Conservation (phyloP, 2,329 filamentous ascomycete genomes). For the Dryadomyces sulphureus region DNA sequence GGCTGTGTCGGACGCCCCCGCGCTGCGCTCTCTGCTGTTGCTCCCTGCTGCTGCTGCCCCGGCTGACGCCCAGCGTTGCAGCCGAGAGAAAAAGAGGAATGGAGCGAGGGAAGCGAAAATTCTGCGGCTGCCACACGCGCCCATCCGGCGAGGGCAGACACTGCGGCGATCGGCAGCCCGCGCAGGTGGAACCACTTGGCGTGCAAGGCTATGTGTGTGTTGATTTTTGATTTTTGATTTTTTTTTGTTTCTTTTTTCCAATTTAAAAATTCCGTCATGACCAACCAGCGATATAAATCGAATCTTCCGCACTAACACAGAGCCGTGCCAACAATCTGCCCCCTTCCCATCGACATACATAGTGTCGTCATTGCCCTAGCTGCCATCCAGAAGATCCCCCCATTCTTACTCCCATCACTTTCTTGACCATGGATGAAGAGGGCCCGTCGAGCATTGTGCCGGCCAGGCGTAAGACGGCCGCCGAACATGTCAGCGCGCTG, state of each 20-base stretch:
- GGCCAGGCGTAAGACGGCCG: slow-evolving; percentile 15
- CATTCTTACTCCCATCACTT: not conserved
- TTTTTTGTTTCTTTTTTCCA: not conserved
- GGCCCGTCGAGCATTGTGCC: slow-evolving; percentile 34
- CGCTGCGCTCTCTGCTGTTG: no score
- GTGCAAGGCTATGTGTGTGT: not conserved
- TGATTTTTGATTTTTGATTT: not conserved
- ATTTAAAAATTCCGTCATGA: not conserved
- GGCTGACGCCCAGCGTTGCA: no score
- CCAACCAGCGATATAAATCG: not conserved
- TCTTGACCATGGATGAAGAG: slow-evolving; percentile 36
- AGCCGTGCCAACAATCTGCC: not conserved
- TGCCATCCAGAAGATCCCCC: not conserved
- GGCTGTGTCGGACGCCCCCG: no score
- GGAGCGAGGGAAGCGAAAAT: no score
- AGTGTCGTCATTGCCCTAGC: not conserved
- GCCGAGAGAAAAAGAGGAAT: no score
- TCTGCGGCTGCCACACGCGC: no score
- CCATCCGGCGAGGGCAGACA: not conserved
- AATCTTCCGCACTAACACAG: not conserved
- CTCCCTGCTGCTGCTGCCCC: no score
- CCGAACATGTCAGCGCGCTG: slow-evolving; percentile 16
- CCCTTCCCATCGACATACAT: not conserved
- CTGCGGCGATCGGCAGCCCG: slow-evolving; percentile 3
- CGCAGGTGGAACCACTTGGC: not conserved